Conservation (phyloP, 1,284 basidiomycete genomes). For the Trametes sp. region DNA sequence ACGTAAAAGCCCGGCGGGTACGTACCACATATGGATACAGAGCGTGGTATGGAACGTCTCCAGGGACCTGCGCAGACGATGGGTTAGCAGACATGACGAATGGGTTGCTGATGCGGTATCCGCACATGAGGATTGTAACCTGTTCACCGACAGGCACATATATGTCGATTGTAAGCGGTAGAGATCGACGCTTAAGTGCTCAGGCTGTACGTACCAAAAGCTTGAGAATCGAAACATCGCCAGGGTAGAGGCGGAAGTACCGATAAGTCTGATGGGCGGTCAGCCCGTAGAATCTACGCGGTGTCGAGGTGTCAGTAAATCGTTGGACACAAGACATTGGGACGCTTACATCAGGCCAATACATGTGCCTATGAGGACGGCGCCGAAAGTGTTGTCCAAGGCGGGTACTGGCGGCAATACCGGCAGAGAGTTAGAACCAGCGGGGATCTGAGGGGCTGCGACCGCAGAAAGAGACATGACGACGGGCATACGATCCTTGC, state of each 20-base stretch:
- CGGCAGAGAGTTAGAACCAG: not conserved
- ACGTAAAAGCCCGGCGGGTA: no score
- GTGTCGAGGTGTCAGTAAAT: not conserved
- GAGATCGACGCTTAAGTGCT: no score
- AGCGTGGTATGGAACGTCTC: conserved; percentile 27
- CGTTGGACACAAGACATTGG: not conserved
- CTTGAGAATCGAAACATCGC: conserved; percentile 6
- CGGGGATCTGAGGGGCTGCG: not conserved
- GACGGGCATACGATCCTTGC: not conserved
- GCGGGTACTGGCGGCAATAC: not conserved
- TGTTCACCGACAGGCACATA: not conserved
- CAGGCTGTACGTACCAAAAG: conserved; percentile 8
- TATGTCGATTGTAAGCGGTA: no score
- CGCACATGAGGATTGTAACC: conserved; percentile 5
- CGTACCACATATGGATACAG: conserved; percentile 24
- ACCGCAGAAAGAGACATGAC: not conserved
- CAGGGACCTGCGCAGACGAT: conserved; percentile 8
- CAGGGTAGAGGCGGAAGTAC: conserved; percentile 20
- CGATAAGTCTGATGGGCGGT: conserved; percentile 16
- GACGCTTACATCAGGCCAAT: conserved; percentile 15
- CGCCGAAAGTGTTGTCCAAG: conserved; percentile 22
- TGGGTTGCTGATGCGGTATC: not conserved
- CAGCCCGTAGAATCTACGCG: conserved; percentile 17
- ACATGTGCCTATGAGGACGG: conserved; percentile 13
- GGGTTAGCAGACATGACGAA: not conserved